Base-by-base conservation (phyloP, 2,329 filamentous ascomycete genomes). In the Calonectria fujianensis region DNA sequence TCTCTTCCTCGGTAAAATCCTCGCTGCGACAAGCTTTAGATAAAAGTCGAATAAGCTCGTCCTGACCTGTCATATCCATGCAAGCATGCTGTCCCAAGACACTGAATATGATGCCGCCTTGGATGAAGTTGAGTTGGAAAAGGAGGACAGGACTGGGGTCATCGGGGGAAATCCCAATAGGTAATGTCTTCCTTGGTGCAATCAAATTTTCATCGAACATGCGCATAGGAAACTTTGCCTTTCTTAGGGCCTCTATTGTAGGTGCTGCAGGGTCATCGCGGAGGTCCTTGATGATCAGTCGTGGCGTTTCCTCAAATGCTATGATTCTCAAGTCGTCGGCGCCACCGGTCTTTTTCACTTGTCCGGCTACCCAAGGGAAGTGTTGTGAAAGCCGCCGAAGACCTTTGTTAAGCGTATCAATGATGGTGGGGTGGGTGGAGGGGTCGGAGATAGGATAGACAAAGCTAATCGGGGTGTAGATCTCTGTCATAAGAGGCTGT, bases 61-160 rank as follows among this genome's bases (percentile, higher is more conserved):
- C 87, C 75, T 89, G 86, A 2, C 89, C 90, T 1, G 84, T 85
- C 82, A 89, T 88, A 70, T 92, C 90, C 85, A 90, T 88, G 1
- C 83, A 80, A 7, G 85, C 84, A 75, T 92, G 90, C 37, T 90
- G 86, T 13, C 83, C 85, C 37, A 84, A 84, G 32, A 90, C 82
- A 3, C 86, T 89, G 16, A 92, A 83, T 1, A 92, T 74, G 0
- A 92, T 76, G 0, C 89, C 90, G 5, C 86, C 89, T 1, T 76
- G 68, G 45, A 91, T 86, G 69, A 90, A 87, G 59, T 85, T 90
- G 2, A 84, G 84, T 75, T 91, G 89, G 2, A 90, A 74, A 0
- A 87, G 74, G 57, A 91, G 80, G 0, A 91, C 89, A 6, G 86
- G 86, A 7, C 74, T 66, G 3, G 76, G 51, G 70, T 81, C 78